These are phyloP conservation scores for Coelastrella sp. DNA, from an alignment of 139 green algal genomes.

Conservation along the genomic window DNA sequence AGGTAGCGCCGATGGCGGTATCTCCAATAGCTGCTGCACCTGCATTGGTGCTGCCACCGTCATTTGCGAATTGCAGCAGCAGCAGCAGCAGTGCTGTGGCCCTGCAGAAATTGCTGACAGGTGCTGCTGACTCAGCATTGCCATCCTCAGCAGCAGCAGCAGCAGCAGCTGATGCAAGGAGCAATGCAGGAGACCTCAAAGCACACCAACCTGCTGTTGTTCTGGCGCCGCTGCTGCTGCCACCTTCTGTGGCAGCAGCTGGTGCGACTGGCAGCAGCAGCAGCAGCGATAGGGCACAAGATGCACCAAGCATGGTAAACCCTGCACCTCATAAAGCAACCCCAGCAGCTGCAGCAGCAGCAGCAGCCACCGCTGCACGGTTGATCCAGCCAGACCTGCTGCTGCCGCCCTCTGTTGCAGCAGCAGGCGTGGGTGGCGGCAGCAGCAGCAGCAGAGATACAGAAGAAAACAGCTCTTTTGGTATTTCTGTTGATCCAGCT, in stretches of 20 bases:
- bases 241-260: not conserved
- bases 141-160: not conserved
- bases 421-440: not conserved
- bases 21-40: too few species aligned
- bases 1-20: too few species aligned
- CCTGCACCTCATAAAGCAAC: not conserved
- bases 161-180: slow-evolving; percentile 25
- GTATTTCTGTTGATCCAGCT: too few species aligned
- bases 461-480: too few species aligned
- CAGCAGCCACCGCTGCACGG: not conserved
- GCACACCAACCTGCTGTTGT: not conserved
- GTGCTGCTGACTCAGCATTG: not conserved
- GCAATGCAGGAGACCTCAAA: not conserved
- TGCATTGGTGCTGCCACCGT: too few species aligned
- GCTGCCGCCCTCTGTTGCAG: not conserved
- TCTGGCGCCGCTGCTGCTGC: not conserved
- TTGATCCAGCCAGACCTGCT: not conserved
- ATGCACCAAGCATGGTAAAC: not conserved
- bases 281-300: too few species aligned
- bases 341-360: not conserved
- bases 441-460: not conserved
- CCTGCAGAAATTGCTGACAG: not conserved
- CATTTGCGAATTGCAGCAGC: too few species aligned
- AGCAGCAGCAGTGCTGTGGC: not conserved
- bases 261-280: not conserved